These are phyloP conservation scores for Yamadazyma insecticola DNA, from an alignment of 805 yeast genomes.

Conservation along the genomic window DNA sequence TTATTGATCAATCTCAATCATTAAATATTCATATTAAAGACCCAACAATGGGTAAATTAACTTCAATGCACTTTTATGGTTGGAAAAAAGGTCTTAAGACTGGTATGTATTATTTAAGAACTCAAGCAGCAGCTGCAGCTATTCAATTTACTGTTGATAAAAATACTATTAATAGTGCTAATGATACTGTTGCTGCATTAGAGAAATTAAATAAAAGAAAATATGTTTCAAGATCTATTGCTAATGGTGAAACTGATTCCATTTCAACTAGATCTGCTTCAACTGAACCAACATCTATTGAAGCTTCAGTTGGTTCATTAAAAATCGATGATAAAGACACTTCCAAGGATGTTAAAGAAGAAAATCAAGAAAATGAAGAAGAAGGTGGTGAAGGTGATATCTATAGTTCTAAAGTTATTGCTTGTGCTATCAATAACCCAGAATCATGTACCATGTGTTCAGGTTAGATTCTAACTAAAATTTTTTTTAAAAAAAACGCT, in stretches of 20 bases:
- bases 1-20: conserved; percentile 88
- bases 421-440: conserved; percentile 95
- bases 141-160: conserved; percentile 73
- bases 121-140: conserved; percentile 96
- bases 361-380: conserved; percentile 10
- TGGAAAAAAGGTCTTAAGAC: conserved; percentile 99
- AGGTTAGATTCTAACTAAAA: conserved; percentile 49
- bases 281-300: conserved; percentile 40
- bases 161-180: conserved; percentile 35
- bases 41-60: conserved; percentile 95
- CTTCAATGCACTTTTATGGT: conserved; percentile 97
- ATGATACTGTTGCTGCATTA: conserved; percentile 32
- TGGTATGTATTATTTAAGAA: conserved; percentile 96
- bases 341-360: conserved; percentile 8
- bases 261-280: conserved; percentile 22
- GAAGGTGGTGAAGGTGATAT: conserved; percentile 60
- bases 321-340: conserved; percentile 26
- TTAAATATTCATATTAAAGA: conserved; percentile 82
- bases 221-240: conserved; percentile 14
- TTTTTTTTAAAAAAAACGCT: too few species aligned
- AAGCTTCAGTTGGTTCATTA: conserved; percentile 44
- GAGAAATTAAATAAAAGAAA: conserved; percentile 38
- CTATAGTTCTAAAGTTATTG: conserved; percentile 87
- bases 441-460: conserved; percentile 99
- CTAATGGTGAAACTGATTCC: conserved; percentile 17